Base-by-base conservation (phyloP, 2,329 filamentous ascomycete species). In the Aureobasidium sp. region DNA sequence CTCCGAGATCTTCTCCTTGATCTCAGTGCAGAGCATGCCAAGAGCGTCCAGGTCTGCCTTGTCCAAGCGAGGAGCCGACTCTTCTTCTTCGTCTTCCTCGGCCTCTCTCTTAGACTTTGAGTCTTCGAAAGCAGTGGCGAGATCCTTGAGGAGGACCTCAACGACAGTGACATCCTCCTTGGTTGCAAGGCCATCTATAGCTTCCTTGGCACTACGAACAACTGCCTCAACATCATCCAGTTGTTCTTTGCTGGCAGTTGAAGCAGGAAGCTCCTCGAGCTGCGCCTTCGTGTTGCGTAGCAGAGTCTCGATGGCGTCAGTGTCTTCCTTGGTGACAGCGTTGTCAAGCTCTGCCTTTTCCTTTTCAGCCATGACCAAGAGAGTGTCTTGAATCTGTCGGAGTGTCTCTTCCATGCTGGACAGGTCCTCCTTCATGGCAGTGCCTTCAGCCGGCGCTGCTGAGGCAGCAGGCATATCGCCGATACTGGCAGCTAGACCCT, bases 281-380 rank as follows among this genome's bases (percentile, higher is more conserved):
- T 89, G 89, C 5, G 87, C 86, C 72, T 97, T 97, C 36, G 91
- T 92, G 71, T 96, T 96, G 45, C 88, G 86, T 13, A 97, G 81
- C 53, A 97, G 86, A 0, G 89, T 95, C 73, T 97, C 93, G 63
- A 97, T 92, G 11, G 91, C 91, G 64, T 93, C 86, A 0, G 92
- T 90, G 67, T 97, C 92, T 66, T 96, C 91, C 70, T 90, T 90
- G 36, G 81, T 85, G 6, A 88, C 86, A 2, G 80, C 72, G 41
- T 86, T 84, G 52, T 82, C 79, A 1, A 71, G 67, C 34, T 70
- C 65, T 4, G 66, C 64, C 15, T 76, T 70, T 62, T 73, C 60
- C n/a, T 77, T 71, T 66, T 79, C 68, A 67, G 80, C 69, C 63
- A 83, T 71, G 30, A 76, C 76, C 62, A 80, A 76, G n/a, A 89